Evolutionary conservation across 2,329 filamentous ascomycete species (phyloP), one percentile per base, ranked within the genome.

Genomic region (Fusarium xyrophilum): DNA sequence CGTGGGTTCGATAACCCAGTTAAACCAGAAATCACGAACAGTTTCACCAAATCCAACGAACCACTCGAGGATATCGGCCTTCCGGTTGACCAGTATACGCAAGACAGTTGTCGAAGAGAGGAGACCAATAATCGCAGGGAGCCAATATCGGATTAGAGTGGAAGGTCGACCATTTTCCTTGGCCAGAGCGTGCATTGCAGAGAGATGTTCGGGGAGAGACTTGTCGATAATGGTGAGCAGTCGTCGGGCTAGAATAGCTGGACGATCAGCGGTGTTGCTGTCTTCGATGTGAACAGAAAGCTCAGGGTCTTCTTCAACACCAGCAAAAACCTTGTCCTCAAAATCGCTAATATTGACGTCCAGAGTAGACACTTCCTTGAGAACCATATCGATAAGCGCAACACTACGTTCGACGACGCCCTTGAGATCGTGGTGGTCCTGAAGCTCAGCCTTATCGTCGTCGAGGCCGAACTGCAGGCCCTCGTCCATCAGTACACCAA

Each of bases 1-100:
- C 2, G 89, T 84, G 0, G 96, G 96, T 68, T 97, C 91, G 14
- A 99, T 82, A 6, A 99, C 91, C 96, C 96, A 99, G 77, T 99
- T 99, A 63, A 89, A 84, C 92, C 94, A 97, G 76, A 99, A 99
- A 78, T 97, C 95, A 56, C 92, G 86, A 2, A 89, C 82, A 0
- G 96, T 99, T 3, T 83, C 82, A 11, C 93, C 95, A 28, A 97
- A 81, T 68, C 96, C 91, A 36, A 86, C 83, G 44, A 97, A 83
- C 93, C 94, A 97, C 47, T 88, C 84, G 28, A 92, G 69, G 23
- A 99, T 90, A 70, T 95, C 92, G 23, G 91, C 90, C 72, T 88
- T 88, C 53, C 89, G 86, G 75, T 90, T 92, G 63, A 91, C 84
- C 32, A 96, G 79, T 38, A 98, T 87, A 25, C 90, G 89, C 19